Evolutionary conservation across 2,329 filamentous ascomycete species (phyloP), one percentile per base, ranked within the genome.

Genomic region (Verticillium longisporum): DNA sequence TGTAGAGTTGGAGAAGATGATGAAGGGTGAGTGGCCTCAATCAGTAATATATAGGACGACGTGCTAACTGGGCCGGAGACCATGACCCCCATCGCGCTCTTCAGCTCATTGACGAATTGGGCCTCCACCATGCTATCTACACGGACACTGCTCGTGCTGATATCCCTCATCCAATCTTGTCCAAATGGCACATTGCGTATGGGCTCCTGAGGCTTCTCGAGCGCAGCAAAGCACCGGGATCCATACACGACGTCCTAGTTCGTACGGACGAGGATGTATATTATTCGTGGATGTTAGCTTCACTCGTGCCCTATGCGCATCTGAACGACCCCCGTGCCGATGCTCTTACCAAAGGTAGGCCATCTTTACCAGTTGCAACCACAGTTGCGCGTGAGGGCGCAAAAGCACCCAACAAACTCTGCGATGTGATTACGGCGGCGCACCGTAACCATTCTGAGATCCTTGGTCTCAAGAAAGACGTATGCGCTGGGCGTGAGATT

Each of bases 1-100:
- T 0, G 83, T 89, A 4, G 95, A 99, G 72, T 69, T 97, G 3
- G 90, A 94, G 70, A 98, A 98, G 80, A 96, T 96, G 87, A 78
- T 98, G 18, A 88, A 86, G 74, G 89, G 90, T 83, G 71, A 61
- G 64, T 56, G 26, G 10, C 10, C 38, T 9, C 21, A 13, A 15
- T 41, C 34, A 6, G 5, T 4, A n/a, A 56, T 6, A 10, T 18
- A 36, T 13, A 53, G 54, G 45, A 15, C 11, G 4, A 10, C 32
- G 18, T n/a, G 33, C 34, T 34, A n/a, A 31, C n/a, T 14, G 53
- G 57, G 18, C 31, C 63, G 7, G 26, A 82, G 87, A 82, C 37
- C 81, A 83, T 11, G 78, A 87, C 67, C 88, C 89, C 7, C 76
- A 77, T 57, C 78, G 79, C 66, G 82, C 89, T 7, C 75, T 93